Base-by-base conservation (phyloP, 352 stramenopile genomes). In the Pythium grandisporangium region DNA sequence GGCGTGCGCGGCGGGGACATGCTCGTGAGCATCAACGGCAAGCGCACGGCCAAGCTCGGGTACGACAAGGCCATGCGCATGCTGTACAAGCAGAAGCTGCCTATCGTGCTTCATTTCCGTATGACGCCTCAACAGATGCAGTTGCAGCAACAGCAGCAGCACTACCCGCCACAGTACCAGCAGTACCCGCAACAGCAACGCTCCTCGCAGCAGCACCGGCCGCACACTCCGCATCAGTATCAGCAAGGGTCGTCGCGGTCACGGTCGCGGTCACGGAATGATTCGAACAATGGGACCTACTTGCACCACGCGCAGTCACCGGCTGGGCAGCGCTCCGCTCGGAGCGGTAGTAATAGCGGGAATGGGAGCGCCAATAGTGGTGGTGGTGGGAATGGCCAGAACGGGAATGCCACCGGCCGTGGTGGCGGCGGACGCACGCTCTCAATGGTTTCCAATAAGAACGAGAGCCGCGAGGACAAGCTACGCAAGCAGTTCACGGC, bases 1-100 rank as follows among this genome's bases (percentile, higher is more conserved):
- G 76, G 73, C 37, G 72, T 88, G 30, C 53, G 42, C 19, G 63
- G 69, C 20, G 75, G 75, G 24, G 75, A 88, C 44, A 58, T 88
- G 49, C 72, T 88, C 47, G 75, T 88, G 48, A 84, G 70, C 53
- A 49, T 88, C 12, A 83, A 88, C 51, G 75, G 71, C 49, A 88
- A 85, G 59, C 82, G 82, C 37, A 78, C 72, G 10, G 63, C 67
- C 43, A 75, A 72, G 22, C 48, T 85, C 33, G 72, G 71, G n/a
- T 88, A 84, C 58, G 71, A 84, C 37, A 84, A 84, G 49, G 75
- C 83, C 17, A 70, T 88, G 39, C 72, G 71, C 14, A 58, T 77
- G 57, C 66, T 88, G n/a, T 88, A 84, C 52, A 82, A 84, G 51
- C 69, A 88, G 54, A 58, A 62, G 5, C 54, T 88, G 26, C 75